phyloP scores from a whole-genome alignment of 768 basidiomycete genomes.

The Tubosaeta sp. region DNA sequence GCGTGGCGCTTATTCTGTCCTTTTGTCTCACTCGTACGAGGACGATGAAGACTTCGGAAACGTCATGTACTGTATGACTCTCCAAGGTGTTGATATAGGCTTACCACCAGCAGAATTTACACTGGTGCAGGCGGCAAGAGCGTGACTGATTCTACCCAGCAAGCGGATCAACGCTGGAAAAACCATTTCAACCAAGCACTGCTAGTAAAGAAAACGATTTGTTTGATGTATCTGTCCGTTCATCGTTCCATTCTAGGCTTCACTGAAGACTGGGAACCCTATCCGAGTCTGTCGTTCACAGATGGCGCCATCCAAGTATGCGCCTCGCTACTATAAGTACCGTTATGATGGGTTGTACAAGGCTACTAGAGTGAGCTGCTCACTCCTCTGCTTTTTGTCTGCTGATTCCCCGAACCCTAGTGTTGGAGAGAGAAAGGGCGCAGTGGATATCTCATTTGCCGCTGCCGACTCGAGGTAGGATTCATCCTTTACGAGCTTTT shows the following conservation, averaged over 20 bases:
- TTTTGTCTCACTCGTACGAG: neutral
- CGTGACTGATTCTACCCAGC: neutral
- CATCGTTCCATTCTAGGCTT: neutral
- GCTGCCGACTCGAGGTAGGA: neutral
- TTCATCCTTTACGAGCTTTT: neutral
- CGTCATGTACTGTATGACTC: neutral
- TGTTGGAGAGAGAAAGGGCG: neutral
- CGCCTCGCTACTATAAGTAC: neutral
- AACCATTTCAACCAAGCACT: neutral
- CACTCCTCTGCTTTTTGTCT: neutral
- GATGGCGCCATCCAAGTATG: neutral
- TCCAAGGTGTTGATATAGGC: neutral
- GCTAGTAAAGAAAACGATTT: neutral
- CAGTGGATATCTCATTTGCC: neutral
- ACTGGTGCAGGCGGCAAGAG: neutral
- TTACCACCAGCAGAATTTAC: neutral
- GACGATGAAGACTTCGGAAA: neutral
- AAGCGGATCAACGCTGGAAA: neutral
- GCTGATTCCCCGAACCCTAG: neutral
- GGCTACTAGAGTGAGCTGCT: neutral
- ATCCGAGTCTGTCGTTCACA: neutral
- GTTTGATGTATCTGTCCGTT: neutral
- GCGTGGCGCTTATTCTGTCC: neutral
- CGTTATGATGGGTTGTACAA: neutral
- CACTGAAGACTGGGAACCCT: neutral